These are phyloP conservation scores for Backusella westeae DNA, from an alignment of 192 early-diverging fungal genomes.

Conservation along the genomic window DNA sequence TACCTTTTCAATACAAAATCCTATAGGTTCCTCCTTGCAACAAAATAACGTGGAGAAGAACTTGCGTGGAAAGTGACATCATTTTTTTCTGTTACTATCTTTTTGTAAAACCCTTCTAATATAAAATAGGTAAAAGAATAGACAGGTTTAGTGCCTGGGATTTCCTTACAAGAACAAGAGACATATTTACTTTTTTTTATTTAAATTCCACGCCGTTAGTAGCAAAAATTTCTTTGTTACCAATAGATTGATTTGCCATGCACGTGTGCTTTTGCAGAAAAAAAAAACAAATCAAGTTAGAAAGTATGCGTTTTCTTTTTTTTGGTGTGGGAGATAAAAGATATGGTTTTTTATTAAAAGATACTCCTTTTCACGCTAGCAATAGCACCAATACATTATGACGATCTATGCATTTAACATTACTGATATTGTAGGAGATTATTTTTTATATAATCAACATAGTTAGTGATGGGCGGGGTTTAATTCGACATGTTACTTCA, in stretches of 20 bases:
- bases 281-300: neutral
- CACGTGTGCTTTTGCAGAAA: constrained; percentile 2
- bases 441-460: neutral
- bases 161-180: neutral
- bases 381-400: neutral
- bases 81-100: neutral
- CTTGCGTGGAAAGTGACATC: neutral
- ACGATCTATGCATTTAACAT: neutral
- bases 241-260: neutral
- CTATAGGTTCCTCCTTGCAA: neutral
- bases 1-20: neutral
- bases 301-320: neutral
- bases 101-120: no score
- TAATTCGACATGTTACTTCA: neutral
- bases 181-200: neutral
- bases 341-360: neutral
- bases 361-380: neutral
- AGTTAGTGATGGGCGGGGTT: neutral
- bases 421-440: neutral
- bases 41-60: neutral
- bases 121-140: no score
- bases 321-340: neutral
- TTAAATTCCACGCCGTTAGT: neutral
- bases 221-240: neutral
- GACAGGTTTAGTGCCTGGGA: neutral